Evolutionary conservation across 805 yeast species (phyloP).

Genomic region (Candida dendrica): DNA sequence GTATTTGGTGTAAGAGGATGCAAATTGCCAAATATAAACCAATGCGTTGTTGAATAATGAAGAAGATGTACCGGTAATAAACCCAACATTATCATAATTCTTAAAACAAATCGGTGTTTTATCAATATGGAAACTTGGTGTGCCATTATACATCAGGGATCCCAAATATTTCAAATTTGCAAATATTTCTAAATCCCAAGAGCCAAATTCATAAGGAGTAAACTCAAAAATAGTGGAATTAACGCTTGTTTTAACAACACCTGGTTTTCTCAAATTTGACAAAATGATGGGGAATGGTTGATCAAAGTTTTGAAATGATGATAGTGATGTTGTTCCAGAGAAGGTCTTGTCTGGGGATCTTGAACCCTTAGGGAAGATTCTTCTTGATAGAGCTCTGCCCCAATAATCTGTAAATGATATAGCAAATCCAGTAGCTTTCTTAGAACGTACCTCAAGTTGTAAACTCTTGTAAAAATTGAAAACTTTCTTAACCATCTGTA

Average conservation of each 20-base stretch:
- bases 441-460: conserved; percentile 46
- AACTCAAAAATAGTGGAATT: conserved; percentile 48
- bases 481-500: conserved; percentile 24
- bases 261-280: conserved; percentile 33
- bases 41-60: conserved; percentile 48
- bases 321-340: conserved; percentile 28
- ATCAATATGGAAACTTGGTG: conserved; percentile 21
- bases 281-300: conserved; percentile 46
- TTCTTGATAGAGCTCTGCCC: conserved; percentile 54
- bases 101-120: conserved; percentile 33
- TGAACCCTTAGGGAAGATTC: conserved; percentile 31
- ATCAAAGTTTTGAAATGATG: conserved; percentile 28
- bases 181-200: conserved; percentile 54
- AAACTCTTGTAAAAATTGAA: conserved; percentile 43
- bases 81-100: conserved; percentile 54
- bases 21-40: conserved; percentile 34
- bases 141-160: conserved; percentile 37
- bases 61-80: conserved; percentile 57
- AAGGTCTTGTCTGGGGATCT: conserved; percentile 31
- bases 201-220: conserved; percentile 61
- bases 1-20: conserved; percentile 20
- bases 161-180: conserved; percentile 48
- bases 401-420: conserved; percentile 61
- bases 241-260: conserved; percentile 20
- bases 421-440: conserved; percentile 45